phyloP scores from a whole-genome alignment of 1,284 basidiomycete species.

The Leccinum pachyderme region DNA sequence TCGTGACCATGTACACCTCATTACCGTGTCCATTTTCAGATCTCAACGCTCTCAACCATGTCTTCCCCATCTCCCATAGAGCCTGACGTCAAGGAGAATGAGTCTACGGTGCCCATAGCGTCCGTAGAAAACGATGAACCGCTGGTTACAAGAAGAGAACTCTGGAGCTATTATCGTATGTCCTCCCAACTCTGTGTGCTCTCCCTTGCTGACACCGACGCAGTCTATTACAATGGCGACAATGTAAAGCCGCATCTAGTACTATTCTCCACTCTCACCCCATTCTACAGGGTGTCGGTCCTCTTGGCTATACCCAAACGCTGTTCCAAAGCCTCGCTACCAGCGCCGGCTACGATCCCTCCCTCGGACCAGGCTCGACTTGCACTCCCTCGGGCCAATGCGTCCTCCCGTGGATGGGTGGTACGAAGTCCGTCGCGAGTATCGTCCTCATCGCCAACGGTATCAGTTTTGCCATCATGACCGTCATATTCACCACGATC shows the following conservation, averaged over 20 bases:
- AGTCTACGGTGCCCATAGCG: constrained; percentile 25
- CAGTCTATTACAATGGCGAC: constrained; percentile 72
- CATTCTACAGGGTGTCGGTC: constrained; percentile 54
- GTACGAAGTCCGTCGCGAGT: constrained; percentile 70
- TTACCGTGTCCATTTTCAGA: neutral
- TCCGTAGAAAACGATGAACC: constrained; percentile 48
- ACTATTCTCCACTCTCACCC: neutral
- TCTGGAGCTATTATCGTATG: constrained; percentile 72
- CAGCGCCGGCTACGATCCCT: constrained; percentile 66
- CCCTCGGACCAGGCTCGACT: constrained; percentile 62
- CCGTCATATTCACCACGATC: constrained; percentile 76
- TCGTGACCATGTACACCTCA: constrained; percentile 4
- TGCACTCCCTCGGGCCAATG: constrained; percentile 68
- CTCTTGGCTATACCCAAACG: constrained; percentile 60
- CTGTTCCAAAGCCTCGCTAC: constrained; percentile 72
- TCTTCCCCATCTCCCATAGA: constrained; percentile 1
- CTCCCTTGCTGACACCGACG: neutral
- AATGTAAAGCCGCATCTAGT: constrained; percentile 43
- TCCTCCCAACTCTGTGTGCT: constrained; percentile 18
- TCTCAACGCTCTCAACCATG: constrained; percentile 5
- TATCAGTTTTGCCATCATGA: constrained; percentile 77
- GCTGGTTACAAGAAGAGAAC: constrained; percentile 56
- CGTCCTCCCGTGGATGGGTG: constrained; percentile 69
- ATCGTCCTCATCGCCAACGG: constrained; percentile 76
- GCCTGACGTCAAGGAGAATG: constrained; percentile 1